phyloP scores from a whole-genome alignment of 352 stramenopile genomes.

The Phytophthora cactorum region DNA sequence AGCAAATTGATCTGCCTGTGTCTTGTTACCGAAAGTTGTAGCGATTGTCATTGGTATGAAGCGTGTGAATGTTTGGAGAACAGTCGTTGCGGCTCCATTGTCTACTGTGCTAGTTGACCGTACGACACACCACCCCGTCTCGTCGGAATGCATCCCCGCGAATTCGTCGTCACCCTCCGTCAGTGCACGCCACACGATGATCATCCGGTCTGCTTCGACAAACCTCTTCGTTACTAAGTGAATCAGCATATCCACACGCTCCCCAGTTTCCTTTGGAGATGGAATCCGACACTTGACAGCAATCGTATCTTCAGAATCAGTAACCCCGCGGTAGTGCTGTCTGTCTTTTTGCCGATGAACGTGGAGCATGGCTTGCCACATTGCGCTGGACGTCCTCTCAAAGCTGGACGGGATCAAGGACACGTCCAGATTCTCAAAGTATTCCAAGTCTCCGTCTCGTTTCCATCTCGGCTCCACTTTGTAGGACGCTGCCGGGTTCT shows the following conservation, averaged over 20 bases:
- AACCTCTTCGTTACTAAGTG: slow-evolving; percentile 44
- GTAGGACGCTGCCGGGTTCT: neutral
- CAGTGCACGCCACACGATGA: slow-evolving; percentile 57
- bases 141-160: slow-evolving; percentile 52
- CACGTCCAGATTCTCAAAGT: slow-evolving; percentile 30
- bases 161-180: slow-evolving; percentile 39
- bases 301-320: slow-evolving; percentile 38
- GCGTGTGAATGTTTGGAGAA: slow-evolving; percentile 18
- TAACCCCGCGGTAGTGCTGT: slow-evolving; percentile 11
- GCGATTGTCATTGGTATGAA: slow-evolving; percentile 25
- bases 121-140: slow-evolving; percentile 58
- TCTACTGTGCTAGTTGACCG: neutral
- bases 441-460: slow-evolving; percentile 17
- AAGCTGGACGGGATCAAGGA: slow-evolving; percentile 20
- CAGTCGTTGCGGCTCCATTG: neutral
- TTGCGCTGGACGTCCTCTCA: slow-evolving; percentile 11
- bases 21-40: neutral
- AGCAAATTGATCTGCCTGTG: slow-evolving; percentile 18
- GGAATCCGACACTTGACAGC: slow-evolving; percentile 27
- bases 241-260: slow-evolving; percentile 13
- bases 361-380: slow-evolving; percentile 23
- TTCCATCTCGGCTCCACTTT: slow-evolving; percentile 9
- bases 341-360: slow-evolving; percentile 12
- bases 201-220: slow-evolving; percentile 41
- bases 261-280: slow-evolving; percentile 1